A percentile compares a stretch with the other conserved stretches of the same genome.
Evolutionary conservation across 257 asterid species (phyloP).

Genomic region (Avicennia marina): DNA sequence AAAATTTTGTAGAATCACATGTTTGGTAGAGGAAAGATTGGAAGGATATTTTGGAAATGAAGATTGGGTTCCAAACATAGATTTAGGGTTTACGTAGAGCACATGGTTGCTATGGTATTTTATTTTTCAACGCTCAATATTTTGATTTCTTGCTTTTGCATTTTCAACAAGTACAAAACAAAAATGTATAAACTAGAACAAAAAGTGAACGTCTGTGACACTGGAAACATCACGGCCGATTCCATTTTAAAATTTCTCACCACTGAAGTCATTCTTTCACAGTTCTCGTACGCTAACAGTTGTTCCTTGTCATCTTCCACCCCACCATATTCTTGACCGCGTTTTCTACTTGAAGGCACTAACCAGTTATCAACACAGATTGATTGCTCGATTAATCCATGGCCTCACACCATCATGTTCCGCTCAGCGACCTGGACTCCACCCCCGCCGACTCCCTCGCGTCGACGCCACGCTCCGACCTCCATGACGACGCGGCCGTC

Average conservation of each 20-base stretch:
- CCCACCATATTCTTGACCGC: not conserved
- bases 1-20: too few species aligned
- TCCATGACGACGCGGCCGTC: conserved; percentile 33
- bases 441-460: conserved; percentile 48
- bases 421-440: conserved; percentile 49
- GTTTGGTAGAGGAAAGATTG: too few species aligned
- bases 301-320: conserved; percentile 16
- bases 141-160: not conserved
- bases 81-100: too few species aligned
- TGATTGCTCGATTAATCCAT: too few species aligned
- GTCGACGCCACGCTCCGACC: conserved; percentile 74
- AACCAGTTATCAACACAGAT: too few species aligned
- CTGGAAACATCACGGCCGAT: conserved; percentile 5
- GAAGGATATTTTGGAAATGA: too few species aligned
- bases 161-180: too few species aligned
- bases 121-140: too few species aligned
- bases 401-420: conserved; percentile 38
- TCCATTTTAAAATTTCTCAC: not conserved
- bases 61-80: too few species aligned
- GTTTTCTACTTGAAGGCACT: not conserved
- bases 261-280: conserved; percentile 19
- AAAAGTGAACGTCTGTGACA: conserved; percentile 18
- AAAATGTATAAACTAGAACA: too few species aligned
- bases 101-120: too few species aligned
- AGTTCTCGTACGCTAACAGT: conserved; percentile 24